Base-by-base conservation (phyloP, 805 yeast genomes). In the Saccharomycopsis sp. region DNA sequence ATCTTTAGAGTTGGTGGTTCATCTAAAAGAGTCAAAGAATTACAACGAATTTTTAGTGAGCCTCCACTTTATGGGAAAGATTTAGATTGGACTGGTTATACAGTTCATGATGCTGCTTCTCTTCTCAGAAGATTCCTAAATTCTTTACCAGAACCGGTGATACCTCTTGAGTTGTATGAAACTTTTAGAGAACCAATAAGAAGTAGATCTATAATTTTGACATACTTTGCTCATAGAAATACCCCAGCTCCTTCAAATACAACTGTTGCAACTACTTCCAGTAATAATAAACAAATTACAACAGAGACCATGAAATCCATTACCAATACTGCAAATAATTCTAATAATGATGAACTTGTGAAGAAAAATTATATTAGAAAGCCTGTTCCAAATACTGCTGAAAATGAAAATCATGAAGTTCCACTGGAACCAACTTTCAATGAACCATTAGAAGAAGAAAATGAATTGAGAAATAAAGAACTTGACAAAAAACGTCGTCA, bases 81-180 rank as follows among this genome's bases (percentile, higher is more conserved):
- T 50, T 69, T 88, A 34, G 74, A 72, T 49, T 92, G 97, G 98
- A 87, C 84, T 36, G 89, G 94, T 0, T 92, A 76, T 61, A 85
- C 87, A 1, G 96, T 89, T 10, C 98, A 92, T 61, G 99, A 92
- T 59, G 96, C 96, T 1, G 95, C 97, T 2, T 83, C 92, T 15
- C 67, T 92, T 18, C 70, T 92, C 43, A 71, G 97, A 56, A 67
- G 98, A 42, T 92, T 74, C 57, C 67, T 92, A 47, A 86, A 87
- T 54, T 78, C 86, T 34, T 69, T 92, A 41, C 94, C 95, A 1
- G 97, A 92, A 53, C 97, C 97, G 0, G 67, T 92, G 41, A 77
- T 92, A 17, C 96, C 97, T 1, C 63, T 85, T 27, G 70, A 70
- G 3, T 61, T 75, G 45, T 92, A 89, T 57, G 85, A 82, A 49